Conservation (phyloP, 73 alveolate species). For the Breviolum minutum region DNA sequence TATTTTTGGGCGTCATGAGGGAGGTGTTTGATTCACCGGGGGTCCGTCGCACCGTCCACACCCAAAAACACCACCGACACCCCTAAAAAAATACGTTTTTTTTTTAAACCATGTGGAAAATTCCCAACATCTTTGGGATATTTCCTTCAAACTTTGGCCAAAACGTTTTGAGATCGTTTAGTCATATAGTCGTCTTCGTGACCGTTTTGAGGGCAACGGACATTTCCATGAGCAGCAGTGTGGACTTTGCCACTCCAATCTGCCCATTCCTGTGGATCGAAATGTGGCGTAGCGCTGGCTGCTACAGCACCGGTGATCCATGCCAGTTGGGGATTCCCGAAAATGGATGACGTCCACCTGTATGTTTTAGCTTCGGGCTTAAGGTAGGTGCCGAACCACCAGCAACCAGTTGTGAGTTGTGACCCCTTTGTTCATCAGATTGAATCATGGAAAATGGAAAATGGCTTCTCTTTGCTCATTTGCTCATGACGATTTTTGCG, state of each 20-base stretch:
- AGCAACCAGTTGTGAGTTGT: background rate
- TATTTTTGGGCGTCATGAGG: too few species aligned
- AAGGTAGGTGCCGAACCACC: background rate
- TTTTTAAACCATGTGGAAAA: too few species aligned
- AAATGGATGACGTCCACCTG: too few species aligned
- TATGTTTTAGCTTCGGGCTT: background rate
- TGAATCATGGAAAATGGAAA: background rate
- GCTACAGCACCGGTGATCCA: background rate
- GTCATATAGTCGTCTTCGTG: background rate
- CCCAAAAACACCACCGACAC: too few species aligned
- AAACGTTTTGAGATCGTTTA: too few species aligned
- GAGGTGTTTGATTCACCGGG: too few species aligned
- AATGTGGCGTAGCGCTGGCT: background rate
- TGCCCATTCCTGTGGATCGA: slow-evolving; percentile 19
- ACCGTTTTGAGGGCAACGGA: background rate
- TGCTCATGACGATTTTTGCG: too few species aligned
- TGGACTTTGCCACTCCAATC: slow-evolving; percentile 89
- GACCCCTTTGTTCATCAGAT: background rate
- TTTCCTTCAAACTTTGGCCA: background rate
- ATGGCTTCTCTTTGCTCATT: too few species aligned
- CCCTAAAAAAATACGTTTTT: too few species aligned
- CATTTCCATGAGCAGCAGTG: slow-evolving; percentile 67
- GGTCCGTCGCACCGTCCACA: too few species aligned
- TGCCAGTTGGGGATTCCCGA: too few species aligned
- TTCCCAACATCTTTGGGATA: too few species aligned